A percentile compares a stretch with the other conserved stretches of the same genome.
Conservation (phyloP, 805 yeast species). For the Ogataea chonburiensis region DNA sequence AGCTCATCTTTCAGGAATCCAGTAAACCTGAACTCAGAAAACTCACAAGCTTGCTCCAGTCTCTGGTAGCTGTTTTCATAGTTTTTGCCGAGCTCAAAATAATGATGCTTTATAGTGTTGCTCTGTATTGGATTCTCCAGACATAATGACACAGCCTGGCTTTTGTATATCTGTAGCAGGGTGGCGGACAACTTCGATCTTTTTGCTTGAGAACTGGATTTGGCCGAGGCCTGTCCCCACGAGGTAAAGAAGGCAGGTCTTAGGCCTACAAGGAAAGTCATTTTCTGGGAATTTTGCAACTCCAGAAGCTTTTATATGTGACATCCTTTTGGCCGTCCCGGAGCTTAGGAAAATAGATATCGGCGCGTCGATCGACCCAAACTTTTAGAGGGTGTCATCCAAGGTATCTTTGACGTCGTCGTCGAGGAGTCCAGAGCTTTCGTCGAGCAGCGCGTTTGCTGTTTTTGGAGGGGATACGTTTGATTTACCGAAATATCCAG, state of each 20-base stretch:
- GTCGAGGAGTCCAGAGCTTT: not conserved
- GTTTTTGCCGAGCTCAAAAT: slow-evolving; percentile 13
- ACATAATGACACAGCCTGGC: slow-evolving; percentile 12
- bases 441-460: not conserved
- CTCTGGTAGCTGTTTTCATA: slow-evolving; percentile 10
- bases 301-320: slow-evolving; percentile 3
- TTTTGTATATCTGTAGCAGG: slow-evolving; percentile 8
- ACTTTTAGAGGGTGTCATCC: slow-evolving; percentile 1
- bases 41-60: slow-evolving; percentile 4
- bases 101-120: slow-evolving; percentile 12
- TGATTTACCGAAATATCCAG: slow-evolving; percentile 1
- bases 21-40: slow-evolving; percentile 15
- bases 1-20: slow-evolving; percentile 21
- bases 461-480: not conserved
- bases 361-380: slow-evolving; percentile 14
- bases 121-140: slow-evolving; percentile 13
- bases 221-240: slow-evolving; percentile 2
- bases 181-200: slow-evolving; percentile 1
- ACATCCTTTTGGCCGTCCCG: slow-evolving; percentile 12
- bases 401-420: slow-evolving; percentile 9
- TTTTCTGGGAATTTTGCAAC: not conserved
- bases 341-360: slow-evolving; percentile 4
- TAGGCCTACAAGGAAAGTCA: slow-evolving; percentile 9
- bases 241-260: slow-evolving; percentile 10
- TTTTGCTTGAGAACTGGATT: slow-evolving; percentile 2